Base-by-base conservation (phyloP, 495 filamentous ascomycete genomes). In the Tuber melanosporum region DNA sequence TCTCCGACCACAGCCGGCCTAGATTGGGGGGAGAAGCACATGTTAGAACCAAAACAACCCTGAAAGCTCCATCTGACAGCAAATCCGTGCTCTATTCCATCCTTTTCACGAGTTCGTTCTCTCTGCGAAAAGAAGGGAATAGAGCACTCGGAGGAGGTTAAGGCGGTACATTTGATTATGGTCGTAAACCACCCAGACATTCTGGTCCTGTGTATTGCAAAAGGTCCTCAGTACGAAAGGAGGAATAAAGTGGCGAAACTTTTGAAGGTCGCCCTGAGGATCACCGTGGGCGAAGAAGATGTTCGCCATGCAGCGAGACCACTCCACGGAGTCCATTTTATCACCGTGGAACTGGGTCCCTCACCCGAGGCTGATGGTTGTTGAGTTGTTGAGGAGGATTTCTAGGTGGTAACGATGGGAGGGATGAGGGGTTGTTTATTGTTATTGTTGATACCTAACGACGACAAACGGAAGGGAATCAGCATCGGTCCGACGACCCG, bases 121-220 rank as follows among this genome's bases (percentile, higher is more conserved):
- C 46, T n/a, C 72, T 7, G 36, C 22, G 49, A 62, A 70, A 71
- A 71, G 47, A 71, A 47, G 69, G 52, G 47, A 79, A 57, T 73
- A 76, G 46, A 72, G 80, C 75, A 81, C 45, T 74, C 74, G 80
- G 71, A 39, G 75, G 72, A 81, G 76, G 74, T 77, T 72, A 70
- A 81, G 78, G 73, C 52, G 74, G 79, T 82, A 82, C 81, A 82
- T 82, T 82, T 82, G 77, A 45, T 77, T 77, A 66, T 82, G 80
- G 70, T 82, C 79, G 74, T 83, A 83, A 75, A 80, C 79, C 75
- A 80, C 66, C 81, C 78, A 80, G 74, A 83, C 79, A 26, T 83
- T 81, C 71, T 72, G 81, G 44, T 78, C 79, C 57, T 76, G 73
- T 43, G 74, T 82, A 70, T 80, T 78, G 75, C 81, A 83, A 76